A percentile compares a stretch with the other conserved stretches of the same genome.
phyloP scores from a whole-genome alignment of 495 filamentous ascomycete species.

The Penicillium roqueforti region DNA sequence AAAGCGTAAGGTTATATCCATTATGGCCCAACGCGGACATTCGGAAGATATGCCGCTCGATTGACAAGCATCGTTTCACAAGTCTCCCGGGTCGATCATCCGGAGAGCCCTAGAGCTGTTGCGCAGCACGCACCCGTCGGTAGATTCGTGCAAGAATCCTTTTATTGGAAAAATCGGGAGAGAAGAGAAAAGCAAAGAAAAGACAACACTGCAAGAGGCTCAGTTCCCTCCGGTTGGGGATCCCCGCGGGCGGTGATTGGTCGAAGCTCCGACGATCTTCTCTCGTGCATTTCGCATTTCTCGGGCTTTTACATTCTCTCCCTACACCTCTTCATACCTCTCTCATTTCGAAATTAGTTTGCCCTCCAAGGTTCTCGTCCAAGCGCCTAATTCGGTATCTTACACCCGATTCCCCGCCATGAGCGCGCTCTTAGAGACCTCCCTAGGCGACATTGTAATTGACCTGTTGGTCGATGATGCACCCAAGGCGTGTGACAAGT shows the following conservation, averaged over 20 bases:
- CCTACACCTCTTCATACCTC: conserved; percentile 6
- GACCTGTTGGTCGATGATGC: conserved; percentile 84
- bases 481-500: conserved; percentile 90
- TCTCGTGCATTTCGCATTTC: neutral
- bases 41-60: conserved; percentile 39
- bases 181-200: neutral
- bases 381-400: neutral
- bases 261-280: conserved; percentile 24
- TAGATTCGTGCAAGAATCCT: conserved; percentile 4
- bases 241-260: conserved; percentile 16
- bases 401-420: conserved; percentile 33
- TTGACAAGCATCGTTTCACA: conserved; percentile 35
- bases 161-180: conserved; percentile 1
- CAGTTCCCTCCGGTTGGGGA: conserved; percentile 1
- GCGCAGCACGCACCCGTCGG: neutral
- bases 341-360: neutral
- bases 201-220: neutral
- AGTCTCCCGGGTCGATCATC: conserved; percentile 32
- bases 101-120: conserved; percentile 13
- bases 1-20: conserved; percentile 8
- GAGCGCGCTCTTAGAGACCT: conserved; percentile 87
- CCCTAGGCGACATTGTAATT: conserved; percentile 86
- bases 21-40: conserved; percentile 29
- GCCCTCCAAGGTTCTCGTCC: neutral
- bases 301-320: neutral